Evolutionary conservation across 805 yeast species (phyloP), one percentile per base, ranked within the genome.

Genomic region (Babjeviella inositovora): DNA sequence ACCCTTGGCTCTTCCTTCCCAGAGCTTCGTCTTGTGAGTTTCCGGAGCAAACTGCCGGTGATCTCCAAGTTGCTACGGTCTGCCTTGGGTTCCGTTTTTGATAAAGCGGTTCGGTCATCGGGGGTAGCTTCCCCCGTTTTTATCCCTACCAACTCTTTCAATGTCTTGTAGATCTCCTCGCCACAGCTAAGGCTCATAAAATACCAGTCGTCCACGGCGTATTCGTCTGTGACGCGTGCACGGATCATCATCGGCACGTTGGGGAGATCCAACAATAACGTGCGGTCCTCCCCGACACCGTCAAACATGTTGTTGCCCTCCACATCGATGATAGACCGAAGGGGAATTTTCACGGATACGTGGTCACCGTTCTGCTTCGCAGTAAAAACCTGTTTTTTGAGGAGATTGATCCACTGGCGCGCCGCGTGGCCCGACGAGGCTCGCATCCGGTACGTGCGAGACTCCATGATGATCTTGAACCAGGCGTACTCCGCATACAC

Each of bases 391-490:
- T 74, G 73, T 36, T 77, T 81, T 32, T 76, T 79, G 20, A 87
- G 45, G 7, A 62, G 50, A 24, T 72, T 70, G 21, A 67, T 72
- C 97, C 97, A 87, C 10, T 72, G 63, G 28, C 77, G 59, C 0
- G 96, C 96, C 5, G 73, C 51, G 30, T 59, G 69, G 9, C 64
- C 47, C 13, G 75, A 70, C 37, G 85, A 95, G 2, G 92, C 77
- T 30, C 63, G 61, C 34, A 85, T 76, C 19, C 60, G 57, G 42
- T 72, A 72, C 0, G 65, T 57, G 31, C 67, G 62, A 15, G 59
- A 53, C 19, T 60, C 68, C 2, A 82, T 70, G 3, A 59, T 43
- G 13, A 87, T 47, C 20, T 60, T 56, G 36, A 85, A 67, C 62
- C 73, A 67, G 12, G 39, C 41, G 2, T 50, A 47, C 15, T 33